Evolutionary conservation across 1,284 basidiomycete genomes (phyloP), one percentile per base, ranked within the genome.

Genomic region (Ustilago bromivora): DNA sequence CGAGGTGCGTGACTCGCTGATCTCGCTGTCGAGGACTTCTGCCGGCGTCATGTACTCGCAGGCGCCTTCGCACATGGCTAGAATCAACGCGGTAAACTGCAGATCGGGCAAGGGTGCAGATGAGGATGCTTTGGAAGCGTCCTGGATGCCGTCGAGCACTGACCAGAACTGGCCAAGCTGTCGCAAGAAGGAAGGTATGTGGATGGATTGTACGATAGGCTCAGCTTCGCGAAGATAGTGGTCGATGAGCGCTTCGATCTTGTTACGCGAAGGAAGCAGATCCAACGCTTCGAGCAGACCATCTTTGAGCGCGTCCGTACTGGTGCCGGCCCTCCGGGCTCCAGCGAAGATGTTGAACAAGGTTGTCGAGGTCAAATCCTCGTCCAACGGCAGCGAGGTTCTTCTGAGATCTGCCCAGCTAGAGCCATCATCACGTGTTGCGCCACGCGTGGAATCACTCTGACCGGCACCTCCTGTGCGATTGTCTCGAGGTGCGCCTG

Each of bases 21-120:
- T 63, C 34, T 64, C 70, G 71, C 64, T 70, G 8, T 66, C 67
- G 41, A 79, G 55, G 13, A 79, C 66, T 56, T 79, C 78, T 8
- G 59, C 60, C 1, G 74, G 74, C 32, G 73, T 66, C 67, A 79
- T 68, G 41, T 58, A 80, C 49, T 80, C 78, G 66, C 70, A 74
- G 1, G 78, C 71, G 32, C 57, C 66, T 66, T 68, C 78, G 63
- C 72, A 69, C 13, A 80, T 61, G 17, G 66, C 66, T 15, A 80
- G 61, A 4, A 80, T 49, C 58, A 80, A 32, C 0, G 68, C 69
- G 31, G 58, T 61, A 36, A 79, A 77, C 32, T 78, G 76, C 11
- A 74, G 36, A 19, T 73, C 74, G 3, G 74, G 56, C 55, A 63
- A 19, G 4, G 66, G 32, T 23, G 49, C 11, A 15, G 58, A 13